A percentile compares a stretch with the other conserved stretches of the same genome.
phyloP scores from a whole-genome alignment of 192 early-diverging fungal genomes.

The Mortierella antarctica region DNA sequence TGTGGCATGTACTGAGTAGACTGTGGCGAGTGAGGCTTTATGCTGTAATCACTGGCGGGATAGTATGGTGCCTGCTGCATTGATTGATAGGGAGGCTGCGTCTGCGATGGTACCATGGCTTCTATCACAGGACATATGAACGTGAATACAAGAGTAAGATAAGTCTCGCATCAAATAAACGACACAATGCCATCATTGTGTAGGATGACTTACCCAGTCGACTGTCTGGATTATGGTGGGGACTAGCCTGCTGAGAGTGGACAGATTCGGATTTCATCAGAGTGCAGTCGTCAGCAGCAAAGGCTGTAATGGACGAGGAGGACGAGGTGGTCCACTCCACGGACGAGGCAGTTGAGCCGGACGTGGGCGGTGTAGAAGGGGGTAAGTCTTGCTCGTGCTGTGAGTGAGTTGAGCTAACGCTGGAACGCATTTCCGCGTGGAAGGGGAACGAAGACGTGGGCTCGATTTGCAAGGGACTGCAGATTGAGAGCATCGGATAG shows the following conservation, averaged over 20 bases:
- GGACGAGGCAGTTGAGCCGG: no score
- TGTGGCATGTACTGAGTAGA: conserved; percentile 9
- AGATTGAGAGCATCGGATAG: conserved; percentile 25
- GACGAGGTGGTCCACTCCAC: neutral
- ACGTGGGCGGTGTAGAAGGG: no score
- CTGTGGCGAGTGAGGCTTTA: conserved; percentile 2
- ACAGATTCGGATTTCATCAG: neutral
- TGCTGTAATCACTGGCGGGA: neutral
- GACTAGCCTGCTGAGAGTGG: neutral
- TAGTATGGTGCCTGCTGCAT: conserved; percentile 1
- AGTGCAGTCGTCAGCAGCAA: conserved; percentile 3
- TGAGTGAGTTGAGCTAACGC: no score
- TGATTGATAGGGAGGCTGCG: neutral
- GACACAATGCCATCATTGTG: neutral
- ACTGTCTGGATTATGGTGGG: neutral
- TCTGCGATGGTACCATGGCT: conserved; percentile 20
- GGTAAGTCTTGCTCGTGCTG: no score
- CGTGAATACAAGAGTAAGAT: neutral
- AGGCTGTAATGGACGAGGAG: conserved; percentile 10
- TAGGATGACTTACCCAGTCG: neutral
- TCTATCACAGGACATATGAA: neutral
- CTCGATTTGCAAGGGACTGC: conserved; percentile 35
- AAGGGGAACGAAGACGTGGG: neutral
- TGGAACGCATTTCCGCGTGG: no score
- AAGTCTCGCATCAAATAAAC: neutral